Percentiles rank a stretch among this genome's conserved stretches.
phyloP scores from a whole-genome alignment of 2,329 filamentous ascomycete species.

The Xylaria sp. region DNA sequence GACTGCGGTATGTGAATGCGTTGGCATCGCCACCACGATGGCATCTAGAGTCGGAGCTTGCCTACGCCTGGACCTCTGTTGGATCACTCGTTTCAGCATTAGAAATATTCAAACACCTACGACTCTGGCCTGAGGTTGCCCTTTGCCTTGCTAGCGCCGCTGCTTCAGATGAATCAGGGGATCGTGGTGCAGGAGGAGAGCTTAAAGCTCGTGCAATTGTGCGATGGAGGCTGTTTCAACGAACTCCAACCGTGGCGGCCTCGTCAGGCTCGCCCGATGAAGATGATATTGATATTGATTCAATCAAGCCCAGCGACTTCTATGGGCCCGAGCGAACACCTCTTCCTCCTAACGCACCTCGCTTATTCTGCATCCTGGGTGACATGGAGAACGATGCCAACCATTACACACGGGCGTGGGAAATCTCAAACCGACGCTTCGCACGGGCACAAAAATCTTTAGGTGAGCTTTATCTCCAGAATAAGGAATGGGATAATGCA shows the following conservation, averaged over 20 bases:
- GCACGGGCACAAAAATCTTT: slow-evolving; percentile 89
- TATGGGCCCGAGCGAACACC: slow-evolving; percentile 74
- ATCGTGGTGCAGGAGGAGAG: slow-evolving; percentile 70
- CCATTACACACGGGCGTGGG: slow-evolving; percentile 89
- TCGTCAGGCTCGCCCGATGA: slow-evolving; percentile 52
- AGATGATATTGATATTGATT: slow-evolving; percentile 65
- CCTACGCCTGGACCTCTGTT: slow-evolving; percentile 88
- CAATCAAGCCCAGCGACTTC: slow-evolving; percentile 65
- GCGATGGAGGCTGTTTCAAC: slow-evolving; percentile 80
- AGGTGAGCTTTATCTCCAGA: slow-evolving; percentile 78
- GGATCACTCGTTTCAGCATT: slow-evolving; percentile 90
- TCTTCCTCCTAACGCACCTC: slow-evolving; percentile 82
- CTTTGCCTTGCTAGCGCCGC: slow-evolving; percentile 79
- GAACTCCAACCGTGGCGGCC: slow-evolving; percentile 55
- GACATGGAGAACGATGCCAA: slow-evolving; percentile 81
- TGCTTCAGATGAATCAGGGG: slow-evolving; percentile 67
- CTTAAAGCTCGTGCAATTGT: slow-evolving; percentile 83
- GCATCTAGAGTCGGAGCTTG: slow-evolving; percentile 94
- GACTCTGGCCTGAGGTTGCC: slow-evolving; percentile 94
- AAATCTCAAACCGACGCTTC: slow-evolving; percentile 82
- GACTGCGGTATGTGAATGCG: slow-evolving; percentile 85
- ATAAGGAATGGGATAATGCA: slow-evolving; percentile 74
- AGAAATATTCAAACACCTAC: slow-evolving; percentile 93
- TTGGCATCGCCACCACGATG: slow-evolving; percentile 87
- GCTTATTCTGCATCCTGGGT: slow-evolving; percentile 92